Conservation (phyloP, 768 basidiomycete genomes). For the Agrocybe pediades region DNA sequence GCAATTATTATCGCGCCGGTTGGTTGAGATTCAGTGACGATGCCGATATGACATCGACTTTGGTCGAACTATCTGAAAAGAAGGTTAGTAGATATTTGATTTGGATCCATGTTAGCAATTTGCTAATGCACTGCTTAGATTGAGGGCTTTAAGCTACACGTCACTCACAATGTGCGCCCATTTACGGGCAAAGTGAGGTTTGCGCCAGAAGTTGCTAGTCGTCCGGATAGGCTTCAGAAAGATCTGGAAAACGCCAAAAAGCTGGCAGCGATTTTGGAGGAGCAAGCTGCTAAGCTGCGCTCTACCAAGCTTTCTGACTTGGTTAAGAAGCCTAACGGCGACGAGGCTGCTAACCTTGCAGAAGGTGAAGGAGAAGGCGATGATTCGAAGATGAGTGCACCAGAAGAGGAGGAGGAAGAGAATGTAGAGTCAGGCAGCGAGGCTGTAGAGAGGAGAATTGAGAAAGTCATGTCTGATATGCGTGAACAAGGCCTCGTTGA, state of each 20-base stretch:
- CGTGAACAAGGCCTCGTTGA: constrained; percentile 64
- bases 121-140: constrained; percentile 52
- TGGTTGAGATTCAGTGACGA: constrained; percentile 90
- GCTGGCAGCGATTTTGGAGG: constrained; percentile 76
- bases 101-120: background rate
- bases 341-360: constrained; percentile 23
- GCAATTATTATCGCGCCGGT: constrained; percentile 92
- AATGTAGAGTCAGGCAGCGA: constrained; percentile 69
- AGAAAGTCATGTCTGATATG: constrained; percentile 72
- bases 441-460: constrained; percentile 81
- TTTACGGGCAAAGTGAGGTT: constrained; percentile 78
- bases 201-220: constrained; percentile 81
- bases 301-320: constrained; percentile 33
- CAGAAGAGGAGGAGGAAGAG: constrained; percentile 49
- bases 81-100: constrained; percentile 55
- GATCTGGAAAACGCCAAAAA: constrained; percentile 78
- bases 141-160: constrained; percentile 92
- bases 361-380: constrained; percentile 21
- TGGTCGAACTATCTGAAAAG: constrained; percentile 77
- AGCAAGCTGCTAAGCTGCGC: constrained; percentile 59
- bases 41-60: constrained; percentile 74
- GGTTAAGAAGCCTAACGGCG: constrained; percentile 18
- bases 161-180: constrained; percentile 77
- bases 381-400: constrained; percentile 31
- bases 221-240: constrained; percentile 76